Conservation (phyloP, 495 filamentous ascomycete genomes). For the Clavariopsis aquatica region DNA sequence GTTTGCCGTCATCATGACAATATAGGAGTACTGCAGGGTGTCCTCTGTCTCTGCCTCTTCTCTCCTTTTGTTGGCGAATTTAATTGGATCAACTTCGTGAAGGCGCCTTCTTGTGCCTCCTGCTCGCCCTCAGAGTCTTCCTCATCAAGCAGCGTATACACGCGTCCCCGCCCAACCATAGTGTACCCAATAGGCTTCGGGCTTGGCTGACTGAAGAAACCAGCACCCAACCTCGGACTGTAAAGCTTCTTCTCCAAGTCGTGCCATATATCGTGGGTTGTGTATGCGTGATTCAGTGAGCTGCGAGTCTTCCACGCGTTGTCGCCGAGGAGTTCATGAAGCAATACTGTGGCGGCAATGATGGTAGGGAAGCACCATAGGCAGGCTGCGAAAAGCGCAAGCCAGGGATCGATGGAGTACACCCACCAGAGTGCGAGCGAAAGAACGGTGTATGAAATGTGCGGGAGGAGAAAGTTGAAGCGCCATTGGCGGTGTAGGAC, state of each 20-base stretch:
- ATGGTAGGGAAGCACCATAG: constrained; percentile 1
- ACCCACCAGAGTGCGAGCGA: neutral
- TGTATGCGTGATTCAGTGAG: neutral
- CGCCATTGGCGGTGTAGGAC: constrained; percentile 11
- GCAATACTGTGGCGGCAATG: neutral
- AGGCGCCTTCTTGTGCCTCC: neutral
- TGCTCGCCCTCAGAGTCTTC: neutral
- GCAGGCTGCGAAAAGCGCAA: neutral
- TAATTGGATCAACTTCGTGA: neutral
- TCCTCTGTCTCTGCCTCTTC: neutral
- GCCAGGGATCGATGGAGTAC: neutral
- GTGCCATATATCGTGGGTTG: neutral
- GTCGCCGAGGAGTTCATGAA: constrained; percentile 5
- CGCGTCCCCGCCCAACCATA: neutral
- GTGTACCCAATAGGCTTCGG: too few species aligned
- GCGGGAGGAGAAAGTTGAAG: neutral
- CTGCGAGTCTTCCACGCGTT: constrained; percentile 5
- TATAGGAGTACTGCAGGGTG: neutral
- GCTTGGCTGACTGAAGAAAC: too few species aligned
- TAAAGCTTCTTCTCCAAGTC: neutral
- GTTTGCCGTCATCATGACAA: neutral
- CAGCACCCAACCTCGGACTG: neutral
- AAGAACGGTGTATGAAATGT: neutral
- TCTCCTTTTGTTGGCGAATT: neutral
- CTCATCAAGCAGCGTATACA: neutral